A percentile compares a stretch with the other conserved stretches of the same genome.
Evolutionary conservation across 2,329 filamentous ascomycete genomes (phyloP).

Genomic region (Penicillium griseofulvum): DNA sequence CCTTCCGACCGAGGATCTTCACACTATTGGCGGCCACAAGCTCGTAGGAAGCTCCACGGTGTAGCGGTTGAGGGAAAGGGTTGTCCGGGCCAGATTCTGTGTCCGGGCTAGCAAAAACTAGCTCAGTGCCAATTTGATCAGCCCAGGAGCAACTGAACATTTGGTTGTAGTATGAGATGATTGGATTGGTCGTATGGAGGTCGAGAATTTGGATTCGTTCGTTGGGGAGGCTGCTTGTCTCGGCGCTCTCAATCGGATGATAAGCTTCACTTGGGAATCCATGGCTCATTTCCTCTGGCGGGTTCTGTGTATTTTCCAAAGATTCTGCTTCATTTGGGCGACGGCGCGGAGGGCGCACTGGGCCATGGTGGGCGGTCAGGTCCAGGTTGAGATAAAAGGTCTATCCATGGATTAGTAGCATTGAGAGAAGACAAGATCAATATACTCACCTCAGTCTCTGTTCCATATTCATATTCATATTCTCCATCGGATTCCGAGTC

Average conservation of each 20-base stretch:
- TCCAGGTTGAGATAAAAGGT: conserved; percentile 62
- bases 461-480: conserved; percentile 62
- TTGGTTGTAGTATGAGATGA: conserved; percentile 75
- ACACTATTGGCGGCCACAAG: conserved; percentile 69
- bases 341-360: conserved; percentile 34
- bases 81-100: conserved; percentile 27
- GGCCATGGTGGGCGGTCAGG: conserved; percentile 48
- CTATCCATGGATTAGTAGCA: conserved; percentile 30
- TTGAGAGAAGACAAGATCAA: neutral
- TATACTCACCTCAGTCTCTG: conserved; percentile 50
- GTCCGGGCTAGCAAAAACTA: conserved; percentile 61
- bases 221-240: conserved; percentile 20
- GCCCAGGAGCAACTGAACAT: conserved; percentile 80
- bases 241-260: conserved; percentile 40
- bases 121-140: conserved; percentile 77
- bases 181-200: conserved; percentile 70
- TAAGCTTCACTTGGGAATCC: conserved; percentile 29
- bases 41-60: conserved; percentile 55
- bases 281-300: neutral
- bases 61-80: conserved; percentile 43
- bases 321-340: conserved; percentile 20
- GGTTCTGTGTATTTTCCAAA: conserved; percentile 3
- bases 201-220: conserved; percentile 74
- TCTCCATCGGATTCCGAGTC: conserved; percentile 46
- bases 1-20: conserved; percentile 67